These are phyloP conservation scores for Escovopsis sp. DNA, from an alignment of 2,329 filamentous ascomycete genomes.

Conservation along the genomic window DNA sequence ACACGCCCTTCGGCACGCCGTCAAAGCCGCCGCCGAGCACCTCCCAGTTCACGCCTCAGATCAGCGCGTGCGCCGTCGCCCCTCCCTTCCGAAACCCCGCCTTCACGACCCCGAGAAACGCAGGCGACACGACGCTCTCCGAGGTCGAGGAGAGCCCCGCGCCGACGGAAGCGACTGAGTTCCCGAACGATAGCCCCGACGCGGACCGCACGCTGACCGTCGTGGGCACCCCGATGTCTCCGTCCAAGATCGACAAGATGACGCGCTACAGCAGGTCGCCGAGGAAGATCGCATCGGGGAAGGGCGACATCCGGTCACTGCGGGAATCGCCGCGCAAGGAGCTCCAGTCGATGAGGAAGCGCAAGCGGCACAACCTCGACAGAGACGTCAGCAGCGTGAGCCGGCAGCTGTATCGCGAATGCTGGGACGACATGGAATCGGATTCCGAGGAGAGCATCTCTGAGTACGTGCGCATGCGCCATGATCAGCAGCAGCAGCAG, in stretches of 20 bases:
- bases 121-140: constrained; percentile 38
- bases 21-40: constrained; percentile 30
- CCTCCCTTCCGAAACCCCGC: constrained; percentile 47
- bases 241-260: constrained; percentile 30
- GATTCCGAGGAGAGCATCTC: constrained; percentile 29
- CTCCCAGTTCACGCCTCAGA: constrained; percentile 30
- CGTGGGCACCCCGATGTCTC: constrained; percentile 26
- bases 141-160: constrained; percentile 48
- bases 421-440: constrained; percentile 30
- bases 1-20: constrained; percentile 23
- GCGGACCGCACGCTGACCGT: constrained; percentile 25
- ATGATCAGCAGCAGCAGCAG: constrained; percentile 5
- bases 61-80: constrained; percentile 27
- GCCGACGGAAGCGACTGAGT: constrained; percentile 40
- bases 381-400: constrained; percentile 37
- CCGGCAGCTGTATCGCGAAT: constrained; percentile 25
- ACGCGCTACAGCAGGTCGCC: constrained; percentile 30
- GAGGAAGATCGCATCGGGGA: constrained; percentile 35
- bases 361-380: constrained; percentile 36
- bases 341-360: constrained; percentile 30
- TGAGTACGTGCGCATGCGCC: neutral
- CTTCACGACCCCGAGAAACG: constrained; percentile 48
- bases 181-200: constrained; percentile 37
- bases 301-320: constrained; percentile 47
- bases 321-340: constrained; percentile 17